A percentile compares a stretch with the other conserved stretches of the same genome.
phyloP scores from a whole-genome alignment of 2,329 filamentous ascomycete genomes.

The Aspergillus japonicus region DNA sequence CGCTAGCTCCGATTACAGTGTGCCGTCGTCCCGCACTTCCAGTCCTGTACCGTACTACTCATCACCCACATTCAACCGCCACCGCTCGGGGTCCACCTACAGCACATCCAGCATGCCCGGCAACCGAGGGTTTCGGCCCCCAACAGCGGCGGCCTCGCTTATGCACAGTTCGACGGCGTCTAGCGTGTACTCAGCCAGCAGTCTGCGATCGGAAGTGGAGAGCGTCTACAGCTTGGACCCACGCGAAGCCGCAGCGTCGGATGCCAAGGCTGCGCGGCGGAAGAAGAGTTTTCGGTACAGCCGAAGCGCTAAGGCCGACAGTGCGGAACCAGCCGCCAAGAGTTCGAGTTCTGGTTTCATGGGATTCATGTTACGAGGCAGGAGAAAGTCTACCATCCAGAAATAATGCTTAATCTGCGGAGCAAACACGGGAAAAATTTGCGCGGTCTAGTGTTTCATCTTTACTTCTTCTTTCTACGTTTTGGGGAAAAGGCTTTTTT shows the following conservation, averaged over 20 bases:
- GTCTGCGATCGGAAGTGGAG: slow-evolving; percentile 30
- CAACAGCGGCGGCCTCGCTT: slow-evolving; percentile 23
- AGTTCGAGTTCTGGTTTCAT: slow-evolving; percentile 18
- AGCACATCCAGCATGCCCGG: slow-evolving; percentile 24
- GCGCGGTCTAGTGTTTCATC: slow-evolving; percentile 3
- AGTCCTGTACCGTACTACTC: slow-evolving; percentile 23
- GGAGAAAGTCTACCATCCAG: slow-evolving; percentile 22
- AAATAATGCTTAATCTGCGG: slow-evolving; percentile 19
- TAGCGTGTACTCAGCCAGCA: slow-evolving; percentile 30
- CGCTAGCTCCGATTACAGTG: slow-evolving; percentile 19
- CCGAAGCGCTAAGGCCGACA: slow-evolving; percentile 11
- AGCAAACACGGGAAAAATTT: neutral
- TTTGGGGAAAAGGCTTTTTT: neutral
- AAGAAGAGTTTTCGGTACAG: slow-evolving; percentile 22
- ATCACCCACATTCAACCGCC: slow-evolving; percentile 21
- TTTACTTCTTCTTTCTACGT: neutral
- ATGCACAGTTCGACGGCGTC: slow-evolving; percentile 27
- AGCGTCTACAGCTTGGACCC: slow-evolving; percentile 13
- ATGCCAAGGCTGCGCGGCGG: slow-evolving; percentile 13
- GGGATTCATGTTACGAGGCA: slow-evolving; percentile 22
- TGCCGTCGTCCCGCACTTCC: slow-evolving; percentile 20
- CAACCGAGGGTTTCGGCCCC: slow-evolving; percentile 18
- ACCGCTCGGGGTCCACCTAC: slow-evolving; percentile 23
- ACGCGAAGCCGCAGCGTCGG: slow-evolving; percentile 10
- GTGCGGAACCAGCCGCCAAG: slow-evolving; percentile 16